Evolutionary conservation across 176 grass and related monocot genomes (phyloP).

Genomic region (Aegilops longissima): DNA sequence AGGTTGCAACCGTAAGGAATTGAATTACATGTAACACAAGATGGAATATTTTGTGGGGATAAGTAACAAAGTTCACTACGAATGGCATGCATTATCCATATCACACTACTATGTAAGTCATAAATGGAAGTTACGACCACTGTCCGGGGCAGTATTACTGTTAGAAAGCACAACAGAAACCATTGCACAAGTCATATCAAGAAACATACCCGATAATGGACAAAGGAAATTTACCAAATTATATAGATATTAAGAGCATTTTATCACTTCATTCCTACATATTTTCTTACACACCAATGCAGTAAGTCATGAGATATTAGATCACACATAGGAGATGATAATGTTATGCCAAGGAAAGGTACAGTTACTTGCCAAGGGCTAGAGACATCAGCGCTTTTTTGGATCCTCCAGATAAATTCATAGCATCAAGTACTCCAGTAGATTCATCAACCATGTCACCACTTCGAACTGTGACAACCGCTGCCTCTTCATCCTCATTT

Average conservation of each 20-base stretch:
- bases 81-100: constrained; percentile 18
- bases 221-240: constrained; percentile 14
- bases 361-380: constrained; percentile 64
- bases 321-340: constrained; percentile 3
- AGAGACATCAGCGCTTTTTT: constrained; percentile 79
- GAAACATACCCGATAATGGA: neutral
- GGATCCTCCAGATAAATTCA: constrained; percentile 77
- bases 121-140: constrained; percentile 14
- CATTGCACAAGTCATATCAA: neutral
- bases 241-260: neutral
- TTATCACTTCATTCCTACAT: constrained; percentile 1
- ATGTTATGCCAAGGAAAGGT: constrained; percentile 28
- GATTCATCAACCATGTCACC: constrained; percentile 82
- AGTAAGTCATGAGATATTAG: constrained; percentile 10
- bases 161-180: neutral
- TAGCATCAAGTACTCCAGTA: constrained; percentile 59
- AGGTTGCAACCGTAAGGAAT: neutral
- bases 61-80: constrained; percentile 4
- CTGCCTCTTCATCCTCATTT: constrained; percentile 58
- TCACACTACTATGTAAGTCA: neutral
- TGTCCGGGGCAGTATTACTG: neutral
- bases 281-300: constrained; percentile 18
- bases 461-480: constrained; percentile 59
- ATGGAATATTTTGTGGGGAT: neutral
- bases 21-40: constrained; percentile 14